Evolutionary conservation across 78 protist species (phyloP).

Genomic region (Emiliania huxleyi): DNA sequence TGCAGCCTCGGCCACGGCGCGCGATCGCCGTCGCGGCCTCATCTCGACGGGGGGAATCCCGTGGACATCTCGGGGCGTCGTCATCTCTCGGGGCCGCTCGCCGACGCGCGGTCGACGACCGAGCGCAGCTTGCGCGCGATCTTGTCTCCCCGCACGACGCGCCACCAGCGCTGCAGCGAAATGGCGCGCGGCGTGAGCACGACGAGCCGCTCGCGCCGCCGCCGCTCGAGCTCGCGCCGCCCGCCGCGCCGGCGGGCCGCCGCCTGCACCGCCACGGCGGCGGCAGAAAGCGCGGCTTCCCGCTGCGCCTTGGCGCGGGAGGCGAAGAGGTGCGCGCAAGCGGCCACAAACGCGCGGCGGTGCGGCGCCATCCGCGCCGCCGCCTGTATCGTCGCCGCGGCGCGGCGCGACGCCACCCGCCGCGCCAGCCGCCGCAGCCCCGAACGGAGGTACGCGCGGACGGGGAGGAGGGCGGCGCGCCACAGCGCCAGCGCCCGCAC

Average conservation of each 20-base stretch:
- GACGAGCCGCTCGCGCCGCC: not conserved
- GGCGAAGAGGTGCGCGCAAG: not conserved
- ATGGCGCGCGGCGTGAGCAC: not conserved
- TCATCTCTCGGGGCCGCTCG: too few species aligned
- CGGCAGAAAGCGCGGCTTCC: not conserved
- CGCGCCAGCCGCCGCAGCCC: slow-evolving; percentile 56
- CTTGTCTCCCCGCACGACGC: not conserved
- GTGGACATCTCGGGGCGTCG: too few species aligned
- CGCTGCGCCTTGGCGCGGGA: not conserved
- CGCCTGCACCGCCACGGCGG: not conserved
- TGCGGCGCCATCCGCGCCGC: slow-evolving; percentile 71
- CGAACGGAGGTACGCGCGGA: not conserved
- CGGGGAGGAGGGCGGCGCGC: not conserved
- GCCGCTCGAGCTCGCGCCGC: not conserved
- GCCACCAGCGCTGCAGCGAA: not conserved
- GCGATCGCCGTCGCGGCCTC: too few species aligned
- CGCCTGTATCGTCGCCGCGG: slow-evolving; percentile 76
- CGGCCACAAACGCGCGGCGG: slow-evolving; percentile 60
- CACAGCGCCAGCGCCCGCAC: not conserved
- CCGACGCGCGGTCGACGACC: not conserved
- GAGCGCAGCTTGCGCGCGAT: not conserved
- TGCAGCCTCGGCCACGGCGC: too few species aligned
- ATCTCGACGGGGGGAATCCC: too few species aligned
- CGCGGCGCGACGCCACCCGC: slow-evolving; percentile 77
- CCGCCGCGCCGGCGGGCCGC: not conserved